Conservation (phyloP, 2,329 filamentous ascomycete species). For the Chrysoporthe cubensis region DNA sequence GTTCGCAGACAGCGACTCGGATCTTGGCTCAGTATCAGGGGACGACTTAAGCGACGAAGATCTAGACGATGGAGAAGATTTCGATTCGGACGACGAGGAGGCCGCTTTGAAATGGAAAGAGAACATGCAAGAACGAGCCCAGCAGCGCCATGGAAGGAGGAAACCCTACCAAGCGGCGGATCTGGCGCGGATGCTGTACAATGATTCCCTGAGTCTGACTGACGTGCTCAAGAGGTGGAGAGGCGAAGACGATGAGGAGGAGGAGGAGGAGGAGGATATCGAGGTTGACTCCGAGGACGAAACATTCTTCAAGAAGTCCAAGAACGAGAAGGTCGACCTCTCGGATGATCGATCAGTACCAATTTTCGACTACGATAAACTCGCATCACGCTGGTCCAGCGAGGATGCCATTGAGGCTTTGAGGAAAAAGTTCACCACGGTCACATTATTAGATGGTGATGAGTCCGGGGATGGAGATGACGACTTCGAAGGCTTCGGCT, state of each 20-base stretch:
- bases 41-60: conserved; percentile 50
- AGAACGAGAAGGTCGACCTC: conserved; percentile 69
- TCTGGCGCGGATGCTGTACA: conserved; percentile 86
- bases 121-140: conserved; percentile 77
- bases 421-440: conserved; percentile 74
- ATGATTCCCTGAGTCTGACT: conserved; percentile 73
- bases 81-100: conserved; percentile 68
- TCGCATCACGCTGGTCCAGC: conserved; percentile 85
- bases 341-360: conserved; percentile 81
- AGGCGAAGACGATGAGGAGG: conserved; percentile 62
- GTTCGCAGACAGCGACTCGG: conserved; percentile 96
- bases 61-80: conserved; percentile 56
- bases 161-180: conserved; percentile 79
- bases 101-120: conserved; percentile 84
- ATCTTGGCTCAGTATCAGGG: conserved; percentile 82
- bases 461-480: conserved; percentile 45
- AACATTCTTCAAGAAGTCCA: conserved; percentile 67
- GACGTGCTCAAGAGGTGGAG: conserved; percentile 82
- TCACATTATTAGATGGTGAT: conserved; percentile 61
- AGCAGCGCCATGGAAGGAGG: conserved; percentile 69
- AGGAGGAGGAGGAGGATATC: conserved; percentile 61
- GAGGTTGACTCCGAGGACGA: conserved; percentile 60
- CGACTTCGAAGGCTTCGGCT: conserved; percentile 42
- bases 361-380: conserved; percentile 74
- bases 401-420: conserved; percentile 77